Percentiles rank a stretch among this genome's conserved stretches.
These are phyloP conservation scores for Euphorbia celastroides DNA, from an alignment of 441 rosid genomes.

Conservation along the genomic window DNA sequence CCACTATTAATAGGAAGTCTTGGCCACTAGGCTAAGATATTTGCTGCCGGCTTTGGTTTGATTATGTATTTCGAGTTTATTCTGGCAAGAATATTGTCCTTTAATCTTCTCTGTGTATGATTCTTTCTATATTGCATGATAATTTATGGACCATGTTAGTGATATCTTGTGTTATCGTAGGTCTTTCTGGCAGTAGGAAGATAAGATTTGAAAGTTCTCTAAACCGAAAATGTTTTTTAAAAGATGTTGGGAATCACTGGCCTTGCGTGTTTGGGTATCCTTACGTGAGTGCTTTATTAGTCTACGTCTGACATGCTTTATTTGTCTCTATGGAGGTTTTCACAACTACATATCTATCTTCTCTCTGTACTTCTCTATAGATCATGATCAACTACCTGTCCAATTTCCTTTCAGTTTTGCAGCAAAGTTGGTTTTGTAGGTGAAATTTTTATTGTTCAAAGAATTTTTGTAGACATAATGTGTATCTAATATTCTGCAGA, in stretches of 20 bases:
- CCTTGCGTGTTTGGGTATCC: background rate
- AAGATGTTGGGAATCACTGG: background rate
- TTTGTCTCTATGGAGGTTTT: background rate
- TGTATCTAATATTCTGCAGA: slow-evolving; percentile 35
- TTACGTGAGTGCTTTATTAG: background rate
- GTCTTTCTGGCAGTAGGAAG: slow-evolving; percentile 1
- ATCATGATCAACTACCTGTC: background rate
- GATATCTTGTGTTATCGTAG: background rate
- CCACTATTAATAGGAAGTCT: too few relatives aligned
- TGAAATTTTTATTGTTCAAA: background rate
- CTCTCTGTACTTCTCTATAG: background rate
- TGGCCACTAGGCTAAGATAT: too few relatives aligned
- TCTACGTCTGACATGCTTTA: too few relatives aligned
- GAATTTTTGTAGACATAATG: slow-evolving; percentile 4
- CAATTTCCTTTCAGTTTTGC: slow-evolving; percentile 1
- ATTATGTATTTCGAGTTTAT: background rate
- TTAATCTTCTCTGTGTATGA: background rate
- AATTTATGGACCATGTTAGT: background rate
- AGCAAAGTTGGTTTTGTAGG: background rate
- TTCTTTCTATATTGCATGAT: too few relatives aligned
- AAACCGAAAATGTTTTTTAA: background rate
- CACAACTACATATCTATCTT: background rate
- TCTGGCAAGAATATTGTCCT: background rate
- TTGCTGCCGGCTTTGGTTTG: too few relatives aligned
- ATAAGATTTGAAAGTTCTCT: background rate